phyloP scores from a whole-genome alignment of 306 rosid species.

The Phaseolus lunatus region DNA sequence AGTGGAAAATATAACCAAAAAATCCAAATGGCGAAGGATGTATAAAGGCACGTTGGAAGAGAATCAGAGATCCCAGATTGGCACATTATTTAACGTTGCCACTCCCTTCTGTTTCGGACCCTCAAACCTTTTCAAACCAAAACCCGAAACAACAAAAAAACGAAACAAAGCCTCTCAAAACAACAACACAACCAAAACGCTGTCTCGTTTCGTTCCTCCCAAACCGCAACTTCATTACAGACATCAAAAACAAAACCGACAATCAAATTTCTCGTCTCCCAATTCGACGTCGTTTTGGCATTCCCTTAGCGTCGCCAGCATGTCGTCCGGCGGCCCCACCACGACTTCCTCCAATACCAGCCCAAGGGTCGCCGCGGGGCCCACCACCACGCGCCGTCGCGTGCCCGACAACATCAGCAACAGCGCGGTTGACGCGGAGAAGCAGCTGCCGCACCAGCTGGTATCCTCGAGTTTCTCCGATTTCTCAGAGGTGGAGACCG shows the following conservation, averaged over 20 bases:
- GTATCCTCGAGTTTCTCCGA: slow-evolving; percentile 48
- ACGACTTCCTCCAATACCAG: slow-evolving; percentile 53
- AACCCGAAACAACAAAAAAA: not conserved
- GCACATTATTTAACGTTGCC: slow-evolving; percentile 31
- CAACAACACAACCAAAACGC: not conserved
- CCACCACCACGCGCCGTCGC: slow-evolving; percentile 66
- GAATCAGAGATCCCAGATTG: slow-evolving; percentile 47
- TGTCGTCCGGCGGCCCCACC: slow-evolving; percentile 64
- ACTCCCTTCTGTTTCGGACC: slow-evolving; percentile 36
- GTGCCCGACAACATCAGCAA: slow-evolving; percentile 51
- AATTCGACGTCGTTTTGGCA: slow-evolving; percentile 22
- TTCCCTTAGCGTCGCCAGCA: slow-evolving; percentile 42
- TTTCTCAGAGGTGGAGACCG: slow-evolving; percentile 51
- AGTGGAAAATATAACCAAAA: not conserved
- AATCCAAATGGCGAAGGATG: slow-evolving; percentile 28
- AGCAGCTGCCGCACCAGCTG: slow-evolving; percentile 20
- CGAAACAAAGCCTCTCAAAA: not conserved
- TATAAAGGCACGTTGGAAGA: slow-evolving; percentile 25
- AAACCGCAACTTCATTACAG: not conserved
- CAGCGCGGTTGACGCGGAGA: slow-evolving; percentile 45
- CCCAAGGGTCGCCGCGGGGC: slow-evolving; percentile 63
- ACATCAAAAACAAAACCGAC: not conserved
- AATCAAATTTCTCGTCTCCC: not conserved
- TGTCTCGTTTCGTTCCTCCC: not conserved
- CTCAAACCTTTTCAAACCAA: slow-evolving; percentile 29